These are phyloP conservation scores for Aspergillus vadensis DNA, from an alignment of 2,329 filamentous ascomycete species.

Conservation along the genomic window DNA sequence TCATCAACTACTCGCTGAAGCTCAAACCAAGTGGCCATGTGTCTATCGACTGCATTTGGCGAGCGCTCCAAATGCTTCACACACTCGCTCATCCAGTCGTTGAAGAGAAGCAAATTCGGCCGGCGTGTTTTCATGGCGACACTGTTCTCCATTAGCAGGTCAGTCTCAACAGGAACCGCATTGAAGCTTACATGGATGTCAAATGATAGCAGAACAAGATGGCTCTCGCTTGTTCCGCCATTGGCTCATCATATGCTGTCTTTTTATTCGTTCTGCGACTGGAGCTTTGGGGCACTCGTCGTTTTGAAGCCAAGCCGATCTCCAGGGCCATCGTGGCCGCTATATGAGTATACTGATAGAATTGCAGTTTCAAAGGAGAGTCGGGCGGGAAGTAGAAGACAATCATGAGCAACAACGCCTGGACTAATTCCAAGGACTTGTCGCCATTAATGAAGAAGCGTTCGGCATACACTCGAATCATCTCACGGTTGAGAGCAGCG, in stretches of 20 bases:
- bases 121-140: conserved; percentile 42
- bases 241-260: conserved; percentile 28
- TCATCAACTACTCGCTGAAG: conserved; percentile 39
- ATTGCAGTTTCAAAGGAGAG: conserved; percentile 51
- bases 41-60: conserved; percentile 33
- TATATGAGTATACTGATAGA: conserved; percentile 56
- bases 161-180: background rate
- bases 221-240: conserved; percentile 39
- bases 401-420: conserved; percentile 52
- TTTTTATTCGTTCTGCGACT: conserved; percentile 16
- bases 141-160: conserved; percentile 21
- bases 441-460: conserved; percentile 53
- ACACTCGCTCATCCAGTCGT: conserved; percentile 41
- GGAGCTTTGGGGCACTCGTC: conserved; percentile 26
- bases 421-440: conserved; percentile 55
- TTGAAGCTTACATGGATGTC: conserved; percentile 30
- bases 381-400: conserved; percentile 55
- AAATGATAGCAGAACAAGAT: conserved; percentile 39
- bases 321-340: conserved; percentile 55
- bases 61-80: conserved; percentile 33
- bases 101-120: conserved; percentile 38
- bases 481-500: conserved; percentile 49
- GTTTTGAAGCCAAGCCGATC: conserved; percentile 41
- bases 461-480: conserved; percentile 52
- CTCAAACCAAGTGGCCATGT: conserved; percentile 38